Base-by-base conservation (phyloP, 2,329 filamentous ascomycete genomes). In the Phyllosticta citriasiana region DNA sequence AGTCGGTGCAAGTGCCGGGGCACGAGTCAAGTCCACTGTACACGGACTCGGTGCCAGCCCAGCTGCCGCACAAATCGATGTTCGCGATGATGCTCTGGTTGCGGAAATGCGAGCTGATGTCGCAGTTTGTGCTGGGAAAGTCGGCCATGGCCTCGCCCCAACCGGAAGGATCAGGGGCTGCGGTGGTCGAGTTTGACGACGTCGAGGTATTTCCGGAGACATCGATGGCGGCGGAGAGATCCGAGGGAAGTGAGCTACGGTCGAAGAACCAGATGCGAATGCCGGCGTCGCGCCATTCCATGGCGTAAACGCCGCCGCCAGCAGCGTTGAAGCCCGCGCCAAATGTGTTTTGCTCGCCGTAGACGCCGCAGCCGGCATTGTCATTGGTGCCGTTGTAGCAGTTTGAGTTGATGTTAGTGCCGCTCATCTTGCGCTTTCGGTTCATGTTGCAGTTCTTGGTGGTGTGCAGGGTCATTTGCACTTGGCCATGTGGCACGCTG, bases 221-320 rank as follows among this genome's bases (percentile, higher is more conserved):
- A 40, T 40, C 14, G 33, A 40, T 40, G 10, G 33, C 33, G 14
- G 33, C 33, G 12, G 51, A 66, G 52, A 83, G 76, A 22, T 81
- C 79, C 1, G 59, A 58, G 0, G 80, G 80, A 30, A 82, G 77
- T 3, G 65, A 62, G 14, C 63, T 64, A n/a, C 78, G 73, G 1
- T 74, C 65, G 65, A 82, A 83, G 67, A 77, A 79, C 79, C 80
- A 83, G 63, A 82, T 78, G 60, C 77, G 75, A 66, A 83, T 77
- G 9, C 70, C 74, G 2, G 75, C 68, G 4, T 67, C 64, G 3
- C 78, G 77, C 71, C 80, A 74, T 64, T 82, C 76, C 66, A 80
- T 73, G 1, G 78, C 80, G 65, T 80, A 78, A 1, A 82, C 69
- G 57, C 79, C 80, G 14, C 80, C 80, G 1, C 75, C 74, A 16